Evolutionary conservation across 2,329 filamentous ascomycete genomes (phyloP), one percentile per base, ranked within the genome.

Genomic region (Arthrobotrys entomopaga): DNA sequence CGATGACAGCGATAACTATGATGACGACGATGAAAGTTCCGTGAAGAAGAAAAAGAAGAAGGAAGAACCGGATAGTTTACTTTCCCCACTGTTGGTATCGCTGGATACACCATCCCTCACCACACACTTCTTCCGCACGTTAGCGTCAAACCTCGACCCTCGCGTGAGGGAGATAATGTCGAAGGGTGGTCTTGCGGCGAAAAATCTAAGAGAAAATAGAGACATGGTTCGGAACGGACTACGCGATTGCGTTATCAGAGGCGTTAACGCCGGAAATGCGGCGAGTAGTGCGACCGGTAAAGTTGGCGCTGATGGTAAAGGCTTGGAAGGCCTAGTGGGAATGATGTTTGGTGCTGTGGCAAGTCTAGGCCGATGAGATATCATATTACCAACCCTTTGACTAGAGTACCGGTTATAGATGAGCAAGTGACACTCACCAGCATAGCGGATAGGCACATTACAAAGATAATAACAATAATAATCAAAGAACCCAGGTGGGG

Each of bases 61-160:
- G 26, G 57, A 58, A 42, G 79, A 80, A 26, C 66, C 79, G 26
- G 66, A 79, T 54, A 87, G 87, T 67, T 86, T 97, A 48, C 85
- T 97, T 0, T 87, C 90, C 67, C 89, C 89, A 0, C 83, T 97
- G 0, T 86, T 96, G 7, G 83, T 87, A 10, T 85, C 89, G n/a
- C 86, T 99, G 6, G 95, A 98, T 81, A 97, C 93, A 0, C 88
- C 91, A 0, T 95, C 91, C 1, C 84, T 99, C 15, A 88, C 92
- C 0, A 94, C 91, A 0, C 96, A 94, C 81, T 99, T 97, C 83
- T 99, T 95, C 93, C 87, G 95, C 61, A 91, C 90, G 7, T 86
- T 98, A 79, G 95, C 95, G 0, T 88, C 90, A 0, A 89, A 88
- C 65, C 84, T 98, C 71, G 87, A 90, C 2, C 84, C 88, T 0